phyloP scores from a whole-genome alignment of 1,139 yeast species.

The Blastobotrys serpentis region DNA sequence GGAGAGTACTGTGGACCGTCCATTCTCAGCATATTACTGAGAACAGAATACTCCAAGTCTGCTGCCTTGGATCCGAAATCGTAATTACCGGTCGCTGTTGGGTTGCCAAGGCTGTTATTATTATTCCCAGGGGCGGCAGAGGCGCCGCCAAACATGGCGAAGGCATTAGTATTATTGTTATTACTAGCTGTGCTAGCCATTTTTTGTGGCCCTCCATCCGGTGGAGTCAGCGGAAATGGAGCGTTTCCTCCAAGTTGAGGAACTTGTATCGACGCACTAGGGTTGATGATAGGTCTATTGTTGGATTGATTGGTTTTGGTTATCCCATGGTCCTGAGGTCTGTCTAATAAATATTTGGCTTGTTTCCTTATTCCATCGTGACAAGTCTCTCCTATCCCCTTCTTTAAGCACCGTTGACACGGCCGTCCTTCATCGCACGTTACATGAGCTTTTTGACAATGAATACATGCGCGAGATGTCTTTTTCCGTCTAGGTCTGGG shows the following conservation, averaged over 20 bases:
- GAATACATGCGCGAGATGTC: constrained; percentile 84
- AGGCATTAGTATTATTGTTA: not conserved
- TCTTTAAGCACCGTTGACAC: constrained; percentile 70
- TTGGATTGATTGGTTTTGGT: not conserved
- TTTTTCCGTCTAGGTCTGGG: constrained; percentile 46
- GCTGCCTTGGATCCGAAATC: constrained; percentile 74
- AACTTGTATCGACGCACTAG: constrained; percentile 19
- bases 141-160: not conserved
- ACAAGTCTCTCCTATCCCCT: constrained; percentile 68
- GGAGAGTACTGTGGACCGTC: not conserved
- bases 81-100: constrained; percentile 17
- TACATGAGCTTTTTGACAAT: constrained; percentile 86
- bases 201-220: constrained; percentile 12
- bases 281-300: constrained; percentile 12
- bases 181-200: constrained; percentile 6
- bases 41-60: constrained; percentile 73
- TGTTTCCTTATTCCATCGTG: constrained; percentile 85
- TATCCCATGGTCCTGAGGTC: constrained; percentile 5
- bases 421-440: constrained; percentile 83
- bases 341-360: constrained; percentile 64
- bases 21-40: constrained; percentile 61
- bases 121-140: not conserved
- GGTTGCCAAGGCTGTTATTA: not conserved
- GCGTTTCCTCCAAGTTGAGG: constrained; percentile 12
- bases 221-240: constrained; percentile 19